phyloP scores from a whole-genome alignment of 129 eudicot genomes.

The Saussurea involucrata region DNA sequence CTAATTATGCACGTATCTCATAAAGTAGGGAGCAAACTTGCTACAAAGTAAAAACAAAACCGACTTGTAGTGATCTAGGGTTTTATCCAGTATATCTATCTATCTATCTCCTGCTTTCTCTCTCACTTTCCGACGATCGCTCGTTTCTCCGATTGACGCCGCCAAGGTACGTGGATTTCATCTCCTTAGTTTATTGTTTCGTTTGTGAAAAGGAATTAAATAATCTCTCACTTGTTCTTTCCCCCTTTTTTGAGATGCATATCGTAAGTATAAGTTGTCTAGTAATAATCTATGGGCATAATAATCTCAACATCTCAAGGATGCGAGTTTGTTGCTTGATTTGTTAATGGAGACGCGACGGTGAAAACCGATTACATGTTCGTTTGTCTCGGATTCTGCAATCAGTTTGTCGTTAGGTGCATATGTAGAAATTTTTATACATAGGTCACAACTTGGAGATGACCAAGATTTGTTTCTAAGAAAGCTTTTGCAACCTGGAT shows the following conservation, averaged over 20 bases:
- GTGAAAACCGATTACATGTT: not conserved
- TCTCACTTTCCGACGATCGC: slow-evolving; percentile 14
- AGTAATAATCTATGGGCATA: not conserved
- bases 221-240: not conserved
- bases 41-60: not conserved
- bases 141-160: slow-evolving; percentile 6
- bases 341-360: not conserved
- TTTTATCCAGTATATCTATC: slow-evolving; percentile 16
- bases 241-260: not conserved
- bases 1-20: not conserved
- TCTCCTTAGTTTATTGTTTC: not conserved
- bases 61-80: slow-evolving; percentile 16
- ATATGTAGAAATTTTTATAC: not conserved
- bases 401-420: not conserved
- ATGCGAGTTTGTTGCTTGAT: not conserved
- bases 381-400: not conserved
- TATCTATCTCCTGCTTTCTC: not conserved
- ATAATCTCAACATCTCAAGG: not conserved
- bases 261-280: not conserved
- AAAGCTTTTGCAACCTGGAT: not conserved
- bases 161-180: slow-evolving; percentile 17
- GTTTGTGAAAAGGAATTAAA: not conserved
- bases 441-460: not conserved
- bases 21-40: slow-evolving; percentile 6
- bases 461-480: not conserved